Percentiles rank a stretch among this genome's conserved stretches.
Evolutionary conservation across 208 protist genomes (phyloP).

Genomic region (Wallacemonas sp.): DNA sequence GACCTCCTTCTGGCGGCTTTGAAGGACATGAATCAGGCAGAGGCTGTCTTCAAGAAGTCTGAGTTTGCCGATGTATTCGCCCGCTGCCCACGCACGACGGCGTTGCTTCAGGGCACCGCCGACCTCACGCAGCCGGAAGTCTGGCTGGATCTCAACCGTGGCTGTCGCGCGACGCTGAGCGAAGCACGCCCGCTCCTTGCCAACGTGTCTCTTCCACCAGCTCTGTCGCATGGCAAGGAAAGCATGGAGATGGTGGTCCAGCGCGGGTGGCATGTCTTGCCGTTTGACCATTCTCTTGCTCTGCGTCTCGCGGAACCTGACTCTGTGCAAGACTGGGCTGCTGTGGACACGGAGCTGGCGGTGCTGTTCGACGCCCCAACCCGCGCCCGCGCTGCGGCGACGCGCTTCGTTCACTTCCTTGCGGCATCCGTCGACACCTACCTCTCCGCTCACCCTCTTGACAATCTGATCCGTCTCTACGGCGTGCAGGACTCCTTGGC

Average conservation of each 20-base stretch:
- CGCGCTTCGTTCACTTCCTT: background rate
- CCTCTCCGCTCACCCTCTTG: background rate
- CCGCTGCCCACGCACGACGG: background rate
- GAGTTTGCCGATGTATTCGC: too few species aligned
- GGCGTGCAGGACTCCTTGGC: slow-evolving; percentile 13
- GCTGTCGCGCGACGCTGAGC: background rate
- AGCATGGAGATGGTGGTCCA: background rate
- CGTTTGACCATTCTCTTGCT: too few species aligned
- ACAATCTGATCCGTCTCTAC: slow-evolving; percentile 14
- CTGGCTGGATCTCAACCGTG: background rate
- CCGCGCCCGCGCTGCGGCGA: background rate
- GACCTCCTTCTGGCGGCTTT: too few species aligned
- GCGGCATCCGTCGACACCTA: background rate
- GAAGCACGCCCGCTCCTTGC: background rate
- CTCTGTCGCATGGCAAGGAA: background rate
- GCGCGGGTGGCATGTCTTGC: too few species aligned
- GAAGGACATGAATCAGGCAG: too few species aligned
- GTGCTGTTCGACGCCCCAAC: background rate
- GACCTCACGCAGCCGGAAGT: background rate
- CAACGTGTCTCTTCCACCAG: background rate
- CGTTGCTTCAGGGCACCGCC: background rate
- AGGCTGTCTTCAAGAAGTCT: too few species aligned
- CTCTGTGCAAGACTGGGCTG: background rate
- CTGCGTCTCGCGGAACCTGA: too few species aligned
- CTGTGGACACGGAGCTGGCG: background rate